Conservation (phyloP, 2,329 filamentous ascomycete genomes). For the Ophiosphaerella korrae region DNA sequence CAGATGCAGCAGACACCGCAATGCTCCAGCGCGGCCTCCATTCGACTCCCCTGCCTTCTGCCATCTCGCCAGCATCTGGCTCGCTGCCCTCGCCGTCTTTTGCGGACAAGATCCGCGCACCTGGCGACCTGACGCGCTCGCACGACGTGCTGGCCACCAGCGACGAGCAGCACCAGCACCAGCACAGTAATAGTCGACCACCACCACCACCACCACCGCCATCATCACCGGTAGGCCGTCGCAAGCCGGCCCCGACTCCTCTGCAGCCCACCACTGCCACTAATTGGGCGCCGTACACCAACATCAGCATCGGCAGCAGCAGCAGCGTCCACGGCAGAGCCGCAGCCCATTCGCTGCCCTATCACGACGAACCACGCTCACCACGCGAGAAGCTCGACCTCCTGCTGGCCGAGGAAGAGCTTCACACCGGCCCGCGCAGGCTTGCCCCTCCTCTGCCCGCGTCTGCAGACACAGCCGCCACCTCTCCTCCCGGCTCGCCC, state of each 20-base stretch:
- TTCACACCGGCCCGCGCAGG: conserved; percentile 10
- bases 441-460: not conserved
- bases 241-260: conserved; percentile 36
- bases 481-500: conserved; percentile 44
- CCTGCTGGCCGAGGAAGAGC: conserved; percentile 42
- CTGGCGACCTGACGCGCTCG: conserved; percentile 38
- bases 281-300: conserved; percentile 9
- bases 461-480: conserved; percentile 17
- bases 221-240: conserved; percentile 7
- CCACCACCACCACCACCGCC: conserved; percentile 7
- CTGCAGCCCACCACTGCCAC: conserved; percentile 26
- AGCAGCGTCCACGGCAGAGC: conserved; percentile 14
- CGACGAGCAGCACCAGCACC: conserved; percentile 19
- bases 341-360: conserved; percentile 21
- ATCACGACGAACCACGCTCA: conserved; percentile 42
- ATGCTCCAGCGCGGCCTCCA: conserved; percentile 30
- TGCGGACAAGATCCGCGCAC: conserved; percentile 36
- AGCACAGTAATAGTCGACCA: not conserved
- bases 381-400: conserved; percentile 48
- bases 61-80: conserved; percentile 1
- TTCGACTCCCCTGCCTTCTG: not conserved
- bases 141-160: conserved; percentile 21
- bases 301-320: conserved; percentile 14
- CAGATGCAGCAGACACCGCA: conserved; percentile 30
- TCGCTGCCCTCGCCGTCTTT: conserved; percentile 27